Conservation (phyloP, 768 basidiomycete genomes). For the Collybiopsis luxurians region DNA sequence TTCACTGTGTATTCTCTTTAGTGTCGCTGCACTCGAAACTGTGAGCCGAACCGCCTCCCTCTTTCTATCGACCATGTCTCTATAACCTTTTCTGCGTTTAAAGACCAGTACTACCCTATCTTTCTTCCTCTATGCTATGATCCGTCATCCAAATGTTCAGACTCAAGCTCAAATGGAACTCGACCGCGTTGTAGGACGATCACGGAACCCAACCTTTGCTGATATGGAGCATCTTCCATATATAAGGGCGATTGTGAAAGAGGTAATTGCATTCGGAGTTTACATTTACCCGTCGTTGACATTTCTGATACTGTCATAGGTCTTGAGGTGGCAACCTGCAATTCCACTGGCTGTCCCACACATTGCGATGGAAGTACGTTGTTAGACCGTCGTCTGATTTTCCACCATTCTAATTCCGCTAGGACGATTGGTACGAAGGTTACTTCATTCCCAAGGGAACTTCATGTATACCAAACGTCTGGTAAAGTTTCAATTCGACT, state of each 20-base stretch:
- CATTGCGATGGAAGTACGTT: background rate
- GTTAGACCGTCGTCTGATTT: no score
- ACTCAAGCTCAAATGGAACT: background rate
- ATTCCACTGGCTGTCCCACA: conserved; percentile 1
- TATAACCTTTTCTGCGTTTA: background rate
- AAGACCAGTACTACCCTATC: background rate
- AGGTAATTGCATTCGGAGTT: background rate
- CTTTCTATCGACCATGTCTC: background rate
- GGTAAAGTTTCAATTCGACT: no score
- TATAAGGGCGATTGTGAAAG: conserved; percentile 2
- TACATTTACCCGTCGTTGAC: no score
- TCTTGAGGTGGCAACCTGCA: conserved; percentile 2
- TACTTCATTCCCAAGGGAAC: conserved; percentile 5
- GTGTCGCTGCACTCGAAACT: background rate
- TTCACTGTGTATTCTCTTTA: background rate
- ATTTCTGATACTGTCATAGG: no score
- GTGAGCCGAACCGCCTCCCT: background rate
- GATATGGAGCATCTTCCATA: conserved; percentile 4
- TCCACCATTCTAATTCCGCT: background rate
- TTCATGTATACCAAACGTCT: background rate
- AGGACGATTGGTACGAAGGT: conserved; percentile 6
- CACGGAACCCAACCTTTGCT: conserved; percentile 1
- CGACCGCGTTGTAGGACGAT: conserved; percentile 3
- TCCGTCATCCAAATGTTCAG: conserved; percentile 2
- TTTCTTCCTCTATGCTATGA: conserved; percentile 1